Conservation (phyloP, 257 asterid species). For the Eucommia ulmoides region DNA sequence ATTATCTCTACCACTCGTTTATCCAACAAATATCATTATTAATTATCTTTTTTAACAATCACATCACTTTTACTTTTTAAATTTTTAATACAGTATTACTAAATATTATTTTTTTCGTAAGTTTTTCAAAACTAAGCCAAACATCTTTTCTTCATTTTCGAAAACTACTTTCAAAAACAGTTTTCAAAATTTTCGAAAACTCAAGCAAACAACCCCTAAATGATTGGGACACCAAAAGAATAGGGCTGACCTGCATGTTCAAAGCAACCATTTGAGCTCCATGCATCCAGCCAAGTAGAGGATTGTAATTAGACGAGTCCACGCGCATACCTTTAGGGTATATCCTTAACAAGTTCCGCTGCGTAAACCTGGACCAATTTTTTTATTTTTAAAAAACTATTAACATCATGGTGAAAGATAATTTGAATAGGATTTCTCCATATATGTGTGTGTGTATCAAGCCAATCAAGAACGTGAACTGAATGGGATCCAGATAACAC, state of each 20-base stretch:
- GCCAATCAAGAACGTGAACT: not conserved
- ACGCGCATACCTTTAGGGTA: conserved; percentile 81
- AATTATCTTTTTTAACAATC: too few species aligned
- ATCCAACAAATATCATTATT: too few species aligned
- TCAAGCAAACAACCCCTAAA: too few species aligned
- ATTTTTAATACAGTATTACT: too few species aligned
- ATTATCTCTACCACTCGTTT: too few species aligned
- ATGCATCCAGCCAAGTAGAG: conserved; percentile 76
- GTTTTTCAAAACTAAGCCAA: not conserved
- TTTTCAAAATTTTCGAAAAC: too few species aligned
- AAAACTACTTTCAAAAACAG: too few species aligned
- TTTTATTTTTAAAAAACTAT: too few species aligned
- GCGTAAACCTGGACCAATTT: conserved; percentile 67
- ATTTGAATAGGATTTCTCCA: not conserved
- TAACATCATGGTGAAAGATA: conserved; percentile 2
- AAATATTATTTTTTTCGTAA: not conserved
- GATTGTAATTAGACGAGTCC: conserved; percentile 76
- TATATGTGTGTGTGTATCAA: not conserved
- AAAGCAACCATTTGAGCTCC: conserved; percentile 99
- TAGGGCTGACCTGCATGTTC: too few species aligned
- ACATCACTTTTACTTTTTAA: too few species aligned
- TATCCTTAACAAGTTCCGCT: conserved; percentile 61
- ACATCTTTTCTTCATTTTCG: too few species aligned
- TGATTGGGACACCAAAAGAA: not conserved
- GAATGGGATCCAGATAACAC: too few species aligned